Evolutionary conservation across 1,284 basidiomycete genomes (phyloP).

Genomic region (Phlebopus sp.): DNA sequence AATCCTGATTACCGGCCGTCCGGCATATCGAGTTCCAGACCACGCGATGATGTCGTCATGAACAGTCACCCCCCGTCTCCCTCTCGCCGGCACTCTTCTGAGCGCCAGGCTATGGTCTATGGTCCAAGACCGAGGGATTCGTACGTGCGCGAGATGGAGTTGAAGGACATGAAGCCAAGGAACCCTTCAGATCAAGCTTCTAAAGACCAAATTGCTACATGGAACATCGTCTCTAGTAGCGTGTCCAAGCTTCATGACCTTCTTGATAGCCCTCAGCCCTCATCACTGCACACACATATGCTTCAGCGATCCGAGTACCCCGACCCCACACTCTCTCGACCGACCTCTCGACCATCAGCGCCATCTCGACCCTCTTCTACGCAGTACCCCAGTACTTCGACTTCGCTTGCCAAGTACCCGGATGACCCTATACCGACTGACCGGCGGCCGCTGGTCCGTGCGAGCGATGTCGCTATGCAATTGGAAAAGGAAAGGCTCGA

Average conservation of each 20-base stretch:
- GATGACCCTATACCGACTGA: conserved; percentile 20
- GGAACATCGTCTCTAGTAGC: conserved; percentile 7
- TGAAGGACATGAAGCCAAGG: conserved; percentile 21
- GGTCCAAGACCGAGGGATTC: conserved; percentile 21
- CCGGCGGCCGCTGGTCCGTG: conserved; percentile 30
- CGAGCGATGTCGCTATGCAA: conserved; percentile 35
- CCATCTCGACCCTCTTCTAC: conserved; percentile 24
- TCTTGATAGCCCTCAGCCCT: conserved; percentile 27
- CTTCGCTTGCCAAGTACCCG: conserved; percentile 10
- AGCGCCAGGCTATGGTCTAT: conserved; percentile 14
- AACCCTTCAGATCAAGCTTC: conserved; percentile 21
- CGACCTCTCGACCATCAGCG: conserved; percentile 17
- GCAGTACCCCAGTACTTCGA: conserved; percentile 12
- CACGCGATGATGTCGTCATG: conserved; percentile 32
- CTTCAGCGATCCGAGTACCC: conserved; percentile 19
- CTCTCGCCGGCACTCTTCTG: conserved; percentile 20
- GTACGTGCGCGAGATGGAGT: conserved; percentile 11
- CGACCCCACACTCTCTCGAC: conserved; percentile 20
- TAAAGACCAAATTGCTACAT: conserved; percentile 24
- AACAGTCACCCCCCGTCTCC: conserved; percentile 28
- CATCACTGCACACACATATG: conserved; percentile 25
- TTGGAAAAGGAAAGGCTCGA: conserved; percentile 29
- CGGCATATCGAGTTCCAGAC: conserved; percentile 21
- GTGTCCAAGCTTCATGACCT: conserved; percentile 31
- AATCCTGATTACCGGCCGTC: conserved; percentile 27